phyloP scores from a whole-genome alignment of 1,284 basidiomycete genomes.

The Mycena sp. region DNA sequence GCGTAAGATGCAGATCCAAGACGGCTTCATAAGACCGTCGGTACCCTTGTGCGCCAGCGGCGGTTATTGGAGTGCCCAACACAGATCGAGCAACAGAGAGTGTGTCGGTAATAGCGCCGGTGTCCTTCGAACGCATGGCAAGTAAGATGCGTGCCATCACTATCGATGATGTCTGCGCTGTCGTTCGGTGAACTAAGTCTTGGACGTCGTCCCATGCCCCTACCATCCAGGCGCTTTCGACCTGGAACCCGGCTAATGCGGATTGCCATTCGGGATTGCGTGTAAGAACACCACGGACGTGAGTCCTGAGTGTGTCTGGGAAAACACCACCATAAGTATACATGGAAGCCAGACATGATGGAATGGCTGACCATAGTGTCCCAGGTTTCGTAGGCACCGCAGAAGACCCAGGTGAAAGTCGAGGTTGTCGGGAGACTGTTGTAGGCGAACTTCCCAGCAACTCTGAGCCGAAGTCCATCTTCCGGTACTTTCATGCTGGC shows the following conservation, averaged over 20 bases:
- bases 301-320: constrained; percentile 93
- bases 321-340: constrained; percentile 6
- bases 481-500: constrained; percentile 97
- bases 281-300: constrained; percentile 92
- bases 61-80: constrained; percentile 85
- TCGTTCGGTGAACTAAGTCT: constrained; percentile 61
- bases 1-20: constrained; percentile 87
- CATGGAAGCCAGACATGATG: background rate
- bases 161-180: constrained; percentile 67
- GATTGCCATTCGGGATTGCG: constrained; percentile 88
- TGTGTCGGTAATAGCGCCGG: constrained; percentile 55
- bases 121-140: constrained; percentile 73
- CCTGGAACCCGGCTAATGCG: constrained; percentile 84
- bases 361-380: constrained; percentile 89
- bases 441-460: constrained; percentile 98
- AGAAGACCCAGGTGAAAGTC: constrained; percentile 91
- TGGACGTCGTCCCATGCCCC: constrained; percentile 92
- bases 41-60: constrained; percentile 85
- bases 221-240: constrained; percentile 96
- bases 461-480: constrained; percentile 99
- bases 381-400: constrained; percentile 92
- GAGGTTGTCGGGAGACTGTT: constrained; percentile 90
- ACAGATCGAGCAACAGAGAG: constrained; percentile 77
- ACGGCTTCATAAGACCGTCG: constrained; percentile 89
- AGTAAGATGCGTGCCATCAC: constrained; percentile 87